Percentiles rank a stretch among this genome's conserved stretches.
Conservation (phyloP, 306 rosid species). For the Begonia fuchsioides region DNA sequence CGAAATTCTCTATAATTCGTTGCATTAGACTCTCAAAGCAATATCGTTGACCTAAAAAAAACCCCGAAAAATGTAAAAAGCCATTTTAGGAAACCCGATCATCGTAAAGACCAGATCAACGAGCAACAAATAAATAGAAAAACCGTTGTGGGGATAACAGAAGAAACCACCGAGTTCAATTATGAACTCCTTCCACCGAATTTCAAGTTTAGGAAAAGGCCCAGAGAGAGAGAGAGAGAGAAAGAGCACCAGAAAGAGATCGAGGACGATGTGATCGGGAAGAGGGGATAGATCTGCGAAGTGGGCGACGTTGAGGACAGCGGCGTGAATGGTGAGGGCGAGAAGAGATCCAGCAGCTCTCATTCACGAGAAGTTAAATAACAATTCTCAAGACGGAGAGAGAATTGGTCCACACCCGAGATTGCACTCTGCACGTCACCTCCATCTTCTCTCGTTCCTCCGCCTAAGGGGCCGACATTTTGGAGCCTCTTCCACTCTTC, state of each 20-base stretch:
- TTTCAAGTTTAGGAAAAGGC: background rate
- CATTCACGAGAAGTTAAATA: constrained; percentile 15
- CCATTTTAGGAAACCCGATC: no score
- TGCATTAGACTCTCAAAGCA: no score
- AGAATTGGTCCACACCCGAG: constrained; percentile 25
- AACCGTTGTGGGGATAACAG: no score
- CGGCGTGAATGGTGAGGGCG: constrained; percentile 70
- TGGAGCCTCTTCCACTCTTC: no score
- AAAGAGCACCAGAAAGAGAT: constrained; percentile 49
- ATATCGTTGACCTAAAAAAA: no score
- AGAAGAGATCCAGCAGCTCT: constrained; percentile 79
- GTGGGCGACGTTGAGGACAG: constrained; percentile 57
- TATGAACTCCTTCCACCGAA: background rate
- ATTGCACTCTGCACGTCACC: constrained; percentile 12
- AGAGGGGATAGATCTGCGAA: constrained; percentile 72
- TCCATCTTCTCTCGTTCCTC: constrained; percentile 8
- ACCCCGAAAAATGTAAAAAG: no score
- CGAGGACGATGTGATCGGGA: constrained; percentile 80
- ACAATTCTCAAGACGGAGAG: background rate
- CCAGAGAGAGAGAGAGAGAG: background rate
- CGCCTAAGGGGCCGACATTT: no score
- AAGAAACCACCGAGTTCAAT: no score
- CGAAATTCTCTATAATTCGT: no score
- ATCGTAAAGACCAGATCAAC: no score
- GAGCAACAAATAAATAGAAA: no score